Percentiles rank a stretch among this genome's conserved stretches.
Evolutionary conservation across 345 rosid genomes (phyloP).

Genomic region (Diplotaxis tenuifolia): DNA sequence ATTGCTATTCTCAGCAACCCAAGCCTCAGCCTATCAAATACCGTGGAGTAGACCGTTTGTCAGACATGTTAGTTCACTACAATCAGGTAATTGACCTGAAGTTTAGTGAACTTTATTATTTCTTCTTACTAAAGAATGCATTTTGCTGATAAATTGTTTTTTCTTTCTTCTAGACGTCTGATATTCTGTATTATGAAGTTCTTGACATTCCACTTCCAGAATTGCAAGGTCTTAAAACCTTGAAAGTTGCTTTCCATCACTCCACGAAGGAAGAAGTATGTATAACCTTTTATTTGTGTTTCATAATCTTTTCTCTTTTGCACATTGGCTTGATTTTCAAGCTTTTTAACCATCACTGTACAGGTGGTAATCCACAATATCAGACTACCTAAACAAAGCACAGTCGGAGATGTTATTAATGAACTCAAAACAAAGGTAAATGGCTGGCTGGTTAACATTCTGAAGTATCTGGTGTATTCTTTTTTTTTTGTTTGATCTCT

Average conservation of each 20-base stretch:
- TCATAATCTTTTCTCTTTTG: neutral
- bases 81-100: constrained; percentile 60
- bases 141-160: constrained; percentile 20
- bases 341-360: constrained; percentile 24
- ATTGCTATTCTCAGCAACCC: constrained; percentile 99
- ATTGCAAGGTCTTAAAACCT: constrained; percentile 81
- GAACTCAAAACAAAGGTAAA: constrained; percentile 79
- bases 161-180: constrained; percentile 61
- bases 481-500: constrained; percentile 11
- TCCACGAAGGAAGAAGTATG: constrained; percentile 84
- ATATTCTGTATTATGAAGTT: constrained; percentile 90
- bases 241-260: constrained; percentile 82
- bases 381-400: constrained; percentile 88
- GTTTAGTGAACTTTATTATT: constrained; percentile 10
- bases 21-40: constrained; percentile 93
- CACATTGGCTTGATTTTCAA: constrained; percentile 8
- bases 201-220: constrained; percentile 97
- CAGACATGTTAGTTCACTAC: constrained; percentile 89
- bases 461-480: neutral
- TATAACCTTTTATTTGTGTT: constrained; percentile 15
- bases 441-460: constrained; percentile 14
- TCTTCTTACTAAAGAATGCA: constrained; percentile 13
- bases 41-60: constrained; percentile 80
- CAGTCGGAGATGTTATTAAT: constrained; percentile 86
- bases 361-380: constrained; percentile 85